A percentile compares a stretch with the other conserved stretches of the same genome.
These are phyloP conservation scores for Aspergillus pseudoviridinutans DNA, from an alignment of 2,329 filamentous ascomycete species.

Conservation along the genomic window DNA sequence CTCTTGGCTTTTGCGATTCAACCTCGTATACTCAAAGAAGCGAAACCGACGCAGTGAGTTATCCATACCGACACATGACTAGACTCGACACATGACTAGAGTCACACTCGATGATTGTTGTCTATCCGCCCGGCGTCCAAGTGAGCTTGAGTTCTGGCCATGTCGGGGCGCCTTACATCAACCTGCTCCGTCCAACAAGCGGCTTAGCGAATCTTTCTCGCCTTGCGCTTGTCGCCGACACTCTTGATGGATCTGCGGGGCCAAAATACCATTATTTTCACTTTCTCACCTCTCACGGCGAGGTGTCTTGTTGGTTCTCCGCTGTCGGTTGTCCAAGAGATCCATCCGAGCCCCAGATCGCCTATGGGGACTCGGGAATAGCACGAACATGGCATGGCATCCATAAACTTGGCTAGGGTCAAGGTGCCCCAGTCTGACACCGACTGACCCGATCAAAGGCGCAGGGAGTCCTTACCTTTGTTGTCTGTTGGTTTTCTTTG, in stretches of 20 bases:
- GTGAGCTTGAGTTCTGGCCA: not conserved
- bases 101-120: not conserved
- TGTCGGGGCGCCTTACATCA: not conserved
- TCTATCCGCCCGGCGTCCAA: not conserved
- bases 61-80: no score
- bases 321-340: not conserved
- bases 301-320: not conserved
- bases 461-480: not conserved
- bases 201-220: not conserved
- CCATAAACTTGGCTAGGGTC: not conserved
- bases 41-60: not conserved
- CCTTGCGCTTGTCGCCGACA: not conserved
- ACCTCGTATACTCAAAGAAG: not conserved
- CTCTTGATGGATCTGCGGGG: not conserved
- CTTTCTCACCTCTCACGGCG: not conserved
- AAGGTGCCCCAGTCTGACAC: not conserved
- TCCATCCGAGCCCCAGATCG: not conserved
- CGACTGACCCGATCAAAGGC: not conserved
- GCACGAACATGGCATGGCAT: not conserved
- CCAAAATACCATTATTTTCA: not conserved
- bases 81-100: not conserved
- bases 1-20: not conserved
- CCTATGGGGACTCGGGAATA: not conserved
- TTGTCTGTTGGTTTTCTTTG: not conserved
- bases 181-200: not conserved